These are phyloP conservation scores for Euptelea pleiosperma DNA, from an alignment of 164 flowering plant genomes.

Conservation along the genomic window DNA sequence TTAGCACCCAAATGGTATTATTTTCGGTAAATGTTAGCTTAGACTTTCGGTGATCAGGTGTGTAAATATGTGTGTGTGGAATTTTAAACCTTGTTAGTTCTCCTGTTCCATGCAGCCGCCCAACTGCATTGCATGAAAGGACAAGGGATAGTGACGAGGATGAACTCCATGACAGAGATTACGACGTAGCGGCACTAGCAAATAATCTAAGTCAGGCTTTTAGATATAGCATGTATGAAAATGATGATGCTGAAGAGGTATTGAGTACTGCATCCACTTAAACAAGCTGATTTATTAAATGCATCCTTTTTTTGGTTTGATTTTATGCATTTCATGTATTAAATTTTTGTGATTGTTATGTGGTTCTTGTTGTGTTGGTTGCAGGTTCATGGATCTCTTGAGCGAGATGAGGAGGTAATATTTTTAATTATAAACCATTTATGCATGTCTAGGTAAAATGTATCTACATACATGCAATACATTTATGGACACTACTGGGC, in stretches of 20 bases:
- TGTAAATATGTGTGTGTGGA: no score
- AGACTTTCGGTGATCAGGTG: no score
- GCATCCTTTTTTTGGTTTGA: neutral
- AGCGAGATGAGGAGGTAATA: constrained; percentile 89
- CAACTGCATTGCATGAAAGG: constrained; percentile 88
- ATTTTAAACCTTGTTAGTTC: neutral
- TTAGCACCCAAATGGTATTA: no score
- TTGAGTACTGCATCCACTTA: neutral
- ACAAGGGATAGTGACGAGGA: constrained; percentile 96
- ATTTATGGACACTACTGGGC: no score
- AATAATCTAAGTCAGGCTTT: constrained; percentile 87
- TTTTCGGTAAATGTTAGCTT: no score
- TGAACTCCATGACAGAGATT: constrained; percentile 86
- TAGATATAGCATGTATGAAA: constrained; percentile 67
- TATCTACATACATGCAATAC: no score
- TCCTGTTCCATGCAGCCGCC: constrained; percentile 60
- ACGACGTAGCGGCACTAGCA: constrained; percentile 87
- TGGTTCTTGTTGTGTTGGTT: constrained; percentile 21
- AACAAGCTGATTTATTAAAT: neutral
- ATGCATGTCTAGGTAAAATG: neutral
- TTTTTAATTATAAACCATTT: neutral
- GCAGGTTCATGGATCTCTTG: constrained; percentile 73
- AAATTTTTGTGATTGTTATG: neutral
- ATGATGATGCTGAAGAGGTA: constrained; percentile 83
- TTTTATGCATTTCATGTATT: no score